Percentiles rank a stretch among this genome's conserved stretches.
These are phyloP conservation scores for Teunomyces stri DNA, from an alignment of 805 yeast species.

Conservation along the genomic window DNA sequence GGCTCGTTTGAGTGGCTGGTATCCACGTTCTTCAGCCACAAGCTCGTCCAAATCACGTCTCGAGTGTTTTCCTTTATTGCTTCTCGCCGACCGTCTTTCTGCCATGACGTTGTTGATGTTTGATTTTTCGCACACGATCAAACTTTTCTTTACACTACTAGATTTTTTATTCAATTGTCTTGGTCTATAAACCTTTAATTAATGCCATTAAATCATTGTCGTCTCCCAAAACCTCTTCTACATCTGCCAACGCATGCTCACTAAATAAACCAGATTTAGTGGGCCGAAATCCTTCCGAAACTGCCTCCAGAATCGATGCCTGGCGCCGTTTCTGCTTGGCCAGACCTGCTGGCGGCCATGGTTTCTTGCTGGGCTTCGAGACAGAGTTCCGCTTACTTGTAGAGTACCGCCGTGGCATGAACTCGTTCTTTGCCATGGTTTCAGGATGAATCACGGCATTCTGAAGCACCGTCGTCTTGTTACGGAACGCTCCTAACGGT, in stretches of 20 bases:
- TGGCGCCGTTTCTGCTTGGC: slow-evolving; percentile 49
- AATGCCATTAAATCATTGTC: slow-evolving; percentile 45
- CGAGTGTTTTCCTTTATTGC: slow-evolving; percentile 41
- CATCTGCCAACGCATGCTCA: slow-evolving; percentile 70
- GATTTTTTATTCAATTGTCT: neutral
- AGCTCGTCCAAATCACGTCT: slow-evolving; percentile 20
- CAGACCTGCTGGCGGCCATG: neutral
- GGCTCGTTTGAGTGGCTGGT: slow-evolving; percentile 2
- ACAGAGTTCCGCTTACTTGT: slow-evolving; percentile 9
- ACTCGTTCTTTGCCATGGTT: slow-evolving; percentile 22
- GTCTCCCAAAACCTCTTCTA: slow-evolving; percentile 66
- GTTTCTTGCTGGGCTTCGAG: neutral
- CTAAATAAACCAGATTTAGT: slow-evolving; percentile 76
- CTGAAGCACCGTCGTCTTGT: slow-evolving; percentile 48
- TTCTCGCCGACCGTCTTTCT: slow-evolving; percentile 33
- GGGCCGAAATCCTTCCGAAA: slow-evolving; percentile 69
- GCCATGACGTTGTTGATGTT: slow-evolving; percentile 1
- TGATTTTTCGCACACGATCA: slow-evolving; percentile 1
- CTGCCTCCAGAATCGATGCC: slow-evolving; percentile 71
- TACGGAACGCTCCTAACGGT: slow-evolving; percentile 89
- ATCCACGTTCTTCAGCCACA: slow-evolving; percentile 11
- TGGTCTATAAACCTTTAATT: slow-evolving; percentile 24
- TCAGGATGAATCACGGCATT: slow-evolving; percentile 23
- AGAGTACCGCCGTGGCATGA: slow-evolving; percentile 23
- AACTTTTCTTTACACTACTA: neutral